These are phyloP conservation scores for Malassezia cuniculi DNA, from an alignment of 1,284 basidiomycete species.

Conservation along the genomic window DNA sequence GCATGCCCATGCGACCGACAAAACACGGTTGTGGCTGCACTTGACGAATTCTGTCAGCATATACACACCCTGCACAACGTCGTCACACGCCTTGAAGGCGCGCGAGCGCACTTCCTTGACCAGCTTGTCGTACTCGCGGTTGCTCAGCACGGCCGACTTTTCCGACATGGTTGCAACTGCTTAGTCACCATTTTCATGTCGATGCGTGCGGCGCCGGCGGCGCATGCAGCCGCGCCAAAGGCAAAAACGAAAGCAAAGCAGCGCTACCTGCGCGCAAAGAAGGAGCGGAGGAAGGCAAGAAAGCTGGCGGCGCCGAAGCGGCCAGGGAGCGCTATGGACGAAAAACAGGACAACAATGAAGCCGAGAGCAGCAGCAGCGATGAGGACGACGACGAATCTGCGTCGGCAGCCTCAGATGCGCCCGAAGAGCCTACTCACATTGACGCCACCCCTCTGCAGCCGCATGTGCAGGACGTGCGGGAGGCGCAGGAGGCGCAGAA, in stretches of 20 bases:
- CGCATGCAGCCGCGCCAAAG: slow-evolving; percentile 6
- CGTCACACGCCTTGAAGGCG: slow-evolving; percentile 13
- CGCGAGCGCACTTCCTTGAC: slow-evolving; percentile 6
- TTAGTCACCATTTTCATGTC: slow-evolving; percentile 1
- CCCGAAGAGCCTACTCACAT: background rate
- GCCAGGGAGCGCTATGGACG: background rate
- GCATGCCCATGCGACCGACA: slow-evolving; percentile 13
- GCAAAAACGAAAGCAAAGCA: slow-evolving; percentile 40
- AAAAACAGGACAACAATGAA: background rate
- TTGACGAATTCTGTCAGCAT: slow-evolving; percentile 12
- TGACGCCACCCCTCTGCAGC: background rate
- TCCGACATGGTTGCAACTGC: slow-evolving; percentile 4
- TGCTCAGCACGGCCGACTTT: slow-evolving; percentile 12
- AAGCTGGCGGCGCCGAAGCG: slow-evolving; percentile 1
- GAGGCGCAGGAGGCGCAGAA: background rate
- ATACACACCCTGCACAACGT: slow-evolving; percentile 10
- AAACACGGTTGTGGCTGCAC: slow-evolving; percentile 4
- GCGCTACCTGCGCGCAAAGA: slow-evolving; percentile 38
- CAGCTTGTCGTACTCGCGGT: slow-evolving; percentile 12
- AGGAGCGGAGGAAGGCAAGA: slow-evolving; percentile 30
- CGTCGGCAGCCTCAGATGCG: background rate
- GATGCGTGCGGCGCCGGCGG: too few species aligned
- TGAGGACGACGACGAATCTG: background rate
- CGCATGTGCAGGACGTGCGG: background rate
- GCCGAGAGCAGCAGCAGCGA: background rate